Base-by-base conservation (phyloP, 306 rosid species). In the Castanopsis chinensis region DNA sequence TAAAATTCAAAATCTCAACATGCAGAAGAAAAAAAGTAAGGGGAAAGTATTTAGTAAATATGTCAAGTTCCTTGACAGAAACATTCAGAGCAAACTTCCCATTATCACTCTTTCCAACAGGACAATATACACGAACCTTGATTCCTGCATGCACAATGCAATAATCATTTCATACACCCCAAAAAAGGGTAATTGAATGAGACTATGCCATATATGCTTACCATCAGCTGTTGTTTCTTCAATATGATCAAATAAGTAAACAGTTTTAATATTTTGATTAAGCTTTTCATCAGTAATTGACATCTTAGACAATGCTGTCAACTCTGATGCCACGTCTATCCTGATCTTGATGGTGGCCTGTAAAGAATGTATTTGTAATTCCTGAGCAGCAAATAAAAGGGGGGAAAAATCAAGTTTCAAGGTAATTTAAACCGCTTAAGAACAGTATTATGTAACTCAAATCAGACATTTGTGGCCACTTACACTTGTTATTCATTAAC, bases 251-350 rank as follows among this genome's bases (percentile, higher is more conserved):
- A 88, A 90, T 21, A 80, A 90, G 61, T 5, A 85, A 49, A 90
- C 80, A 21, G 84, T 85, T 86, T 86, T 88, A 27, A 78, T 56
- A 54, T 81, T 71, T 71, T 86, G 91, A 80, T 79, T 74, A 69
- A 79, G 75, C 79, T 84, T 88, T 81, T 90, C 89, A 21, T 78
- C 81, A 23, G 32, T 68, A 71, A 86, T 71, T 72, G 90, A 91
- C 94, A 90, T 92, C 53, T 84, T 92, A 17, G 94, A 92, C 61
- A 92, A 76, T 9, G 92, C 92, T 60, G 78, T 82, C 53, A 90
- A 69, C 82, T 90, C 94, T 25, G 76, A 77, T 59, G 92, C 87
- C 79, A 84, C 86, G 18, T 86, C 87, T 20, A 92, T 69, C 45
- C 84, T 79, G 69, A 88, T 74, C 84, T 87, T 90, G 87, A 90